A percentile compares a stretch with the other conserved stretches of the same genome.
Conservation (phyloP, 371 early-diverging fungal genomes). For the Syncephalastrum racemosum region DNA sequence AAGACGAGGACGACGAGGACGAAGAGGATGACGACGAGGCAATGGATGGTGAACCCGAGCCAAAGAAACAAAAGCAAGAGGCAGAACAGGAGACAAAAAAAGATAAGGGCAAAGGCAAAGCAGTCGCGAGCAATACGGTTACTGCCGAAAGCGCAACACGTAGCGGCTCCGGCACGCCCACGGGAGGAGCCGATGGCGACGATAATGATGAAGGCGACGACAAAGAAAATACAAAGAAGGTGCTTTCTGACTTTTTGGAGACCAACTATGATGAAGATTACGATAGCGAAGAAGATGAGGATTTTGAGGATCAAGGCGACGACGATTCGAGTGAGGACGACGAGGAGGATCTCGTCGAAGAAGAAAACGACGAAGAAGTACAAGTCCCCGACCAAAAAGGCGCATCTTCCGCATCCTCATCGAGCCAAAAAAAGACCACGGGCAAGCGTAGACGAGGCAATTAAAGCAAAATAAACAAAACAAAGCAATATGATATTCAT, state of each 20-base stretch:
- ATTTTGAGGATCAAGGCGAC: slow-evolving; percentile 19
- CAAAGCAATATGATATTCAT: not conserved
- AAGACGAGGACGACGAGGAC: slow-evolving; percentile 29
- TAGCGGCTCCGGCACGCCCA: slow-evolving; percentile 7
- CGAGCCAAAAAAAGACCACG: slow-evolving; percentile 13
- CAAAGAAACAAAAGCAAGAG: slow-evolving; percentile 10
- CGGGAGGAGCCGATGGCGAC: slow-evolving; percentile 3
- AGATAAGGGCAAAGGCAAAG: slow-evolving; percentile 42
- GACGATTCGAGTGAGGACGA: slow-evolving; percentile 42
- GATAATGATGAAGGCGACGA: slow-evolving; percentile 18
- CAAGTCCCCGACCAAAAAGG: slow-evolving; percentile 14
- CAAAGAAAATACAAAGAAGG: slow-evolving; percentile 10
- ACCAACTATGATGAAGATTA: slow-evolving; percentile 21
- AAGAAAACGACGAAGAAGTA: slow-evolving; percentile 22
- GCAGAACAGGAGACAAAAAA: slow-evolving; percentile 5
- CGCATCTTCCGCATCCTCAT: slow-evolving; percentile 4
- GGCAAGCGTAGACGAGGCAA: slow-evolving; percentile 10
- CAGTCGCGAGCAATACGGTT: not conserved
- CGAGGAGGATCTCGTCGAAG: slow-evolving; percentile 30
- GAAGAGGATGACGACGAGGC: slow-evolving; percentile 15
- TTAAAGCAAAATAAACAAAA: slow-evolving; percentile 1
- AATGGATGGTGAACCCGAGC: slow-evolving; percentile 4
- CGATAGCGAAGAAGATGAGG: slow-evolving; percentile 20
- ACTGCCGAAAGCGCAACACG: too few relatives aligned
- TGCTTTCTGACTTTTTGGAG: slow-evolving; percentile 14